These are phyloP conservation scores for Boletus tomentosulus DNA, from an alignment of 768 basidiomycete species.

Conservation along the genomic window DNA sequence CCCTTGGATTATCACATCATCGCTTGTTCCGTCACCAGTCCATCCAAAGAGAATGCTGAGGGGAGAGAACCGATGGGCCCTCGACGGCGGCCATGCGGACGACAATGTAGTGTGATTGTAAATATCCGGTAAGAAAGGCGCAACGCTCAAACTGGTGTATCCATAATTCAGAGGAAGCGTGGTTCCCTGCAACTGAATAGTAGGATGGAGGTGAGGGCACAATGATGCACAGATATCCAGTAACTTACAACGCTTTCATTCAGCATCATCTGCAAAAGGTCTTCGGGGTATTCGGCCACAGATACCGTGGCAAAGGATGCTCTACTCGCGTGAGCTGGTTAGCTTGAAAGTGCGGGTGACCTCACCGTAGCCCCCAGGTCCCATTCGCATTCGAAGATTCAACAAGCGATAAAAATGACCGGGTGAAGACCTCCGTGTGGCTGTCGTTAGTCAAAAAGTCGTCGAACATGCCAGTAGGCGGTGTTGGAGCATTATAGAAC, in stretches of 20 bases:
- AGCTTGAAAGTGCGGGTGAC: background rate
- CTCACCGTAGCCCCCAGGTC: slow-evolving; percentile 23
- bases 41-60: slow-evolving; percentile 48
- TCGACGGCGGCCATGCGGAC: slow-evolving; percentile 48
- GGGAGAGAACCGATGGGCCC: slow-evolving; percentile 37
- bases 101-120: slow-evolving; percentile 35
- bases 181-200: slow-evolving; percentile 42
- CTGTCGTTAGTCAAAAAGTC: slow-evolving; percentile 24
- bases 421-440: slow-evolving; percentile 12
- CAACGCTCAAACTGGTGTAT: slow-evolving; percentile 44
- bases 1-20: slow-evolving; percentile 40
- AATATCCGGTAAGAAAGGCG: slow-evolving; percentile 44
- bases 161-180: slow-evolving; percentile 34
- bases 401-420: slow-evolving; percentile 25
- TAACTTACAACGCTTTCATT: slow-evolving; percentile 18
- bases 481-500: slow-evolving; percentile 52
- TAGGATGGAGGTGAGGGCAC: background rate
- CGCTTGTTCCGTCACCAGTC: slow-evolving; percentile 31
- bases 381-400: slow-evolving; percentile 15
- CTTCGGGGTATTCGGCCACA: slow-evolving; percentile 15
- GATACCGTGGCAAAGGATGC: slow-evolving; percentile 23
- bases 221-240: background rate
- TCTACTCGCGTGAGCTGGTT: slow-evolving; percentile 10
- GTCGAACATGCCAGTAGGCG: slow-evolving; percentile 26
- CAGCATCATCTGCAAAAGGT: slow-evolving; percentile 16